phyloP scores from a whole-genome alignment of 2,329 filamentous ascomycete species.

The Colletotrichum paranaense region DNA sequence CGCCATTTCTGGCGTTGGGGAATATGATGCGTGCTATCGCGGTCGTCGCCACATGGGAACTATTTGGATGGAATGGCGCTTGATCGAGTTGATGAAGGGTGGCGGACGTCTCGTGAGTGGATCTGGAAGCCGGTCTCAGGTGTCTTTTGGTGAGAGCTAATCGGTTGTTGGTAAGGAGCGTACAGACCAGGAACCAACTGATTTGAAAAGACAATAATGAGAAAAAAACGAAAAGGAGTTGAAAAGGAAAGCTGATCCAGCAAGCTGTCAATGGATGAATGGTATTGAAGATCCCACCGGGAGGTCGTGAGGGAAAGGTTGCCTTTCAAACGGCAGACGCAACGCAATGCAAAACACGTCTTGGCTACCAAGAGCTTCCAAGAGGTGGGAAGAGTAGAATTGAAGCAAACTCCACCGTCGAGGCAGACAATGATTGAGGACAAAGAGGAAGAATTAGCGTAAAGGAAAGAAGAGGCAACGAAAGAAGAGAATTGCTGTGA shows the following conservation, averaged over 20 bases:
- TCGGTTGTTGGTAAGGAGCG: not conserved
- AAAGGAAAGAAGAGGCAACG: constrained; percentile 7
- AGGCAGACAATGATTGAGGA: constrained; percentile 28
- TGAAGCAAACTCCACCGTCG: constrained; percentile 30
- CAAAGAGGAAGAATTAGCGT: not conserved
- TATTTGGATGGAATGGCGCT: not conserved
- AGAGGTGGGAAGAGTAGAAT: constrained; percentile 2
- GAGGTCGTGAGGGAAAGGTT: constrained; percentile 12
- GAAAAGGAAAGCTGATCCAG: not conserved
- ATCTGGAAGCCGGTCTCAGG: not conserved
- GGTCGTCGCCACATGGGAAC: constrained; percentile 35
- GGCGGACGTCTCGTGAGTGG: not conserved
- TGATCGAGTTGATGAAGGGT: not conserved
- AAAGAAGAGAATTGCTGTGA: constrained; percentile 11
- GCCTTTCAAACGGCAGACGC: constrained; percentile 25
- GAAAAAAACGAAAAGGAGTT: not conserved
- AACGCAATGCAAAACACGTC: constrained; percentile 26
- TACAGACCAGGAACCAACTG: not conserved
- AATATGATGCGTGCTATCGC: constrained; percentile 29
- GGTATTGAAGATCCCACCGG: constrained; percentile 16
- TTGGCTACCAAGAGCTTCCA: constrained; percentile 5
- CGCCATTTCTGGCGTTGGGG: constrained; percentile 25
- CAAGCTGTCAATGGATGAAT: constrained; percentile 8
- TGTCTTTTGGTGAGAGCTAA: not conserved
- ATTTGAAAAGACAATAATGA: not conserved